A percentile compares a stretch with the other conserved stretches of the same genome.
These are phyloP conservation scores for Monosporascus sp. DNA, from an alignment of 2,329 filamentous ascomycete genomes.

Conservation along the genomic window DNA sequence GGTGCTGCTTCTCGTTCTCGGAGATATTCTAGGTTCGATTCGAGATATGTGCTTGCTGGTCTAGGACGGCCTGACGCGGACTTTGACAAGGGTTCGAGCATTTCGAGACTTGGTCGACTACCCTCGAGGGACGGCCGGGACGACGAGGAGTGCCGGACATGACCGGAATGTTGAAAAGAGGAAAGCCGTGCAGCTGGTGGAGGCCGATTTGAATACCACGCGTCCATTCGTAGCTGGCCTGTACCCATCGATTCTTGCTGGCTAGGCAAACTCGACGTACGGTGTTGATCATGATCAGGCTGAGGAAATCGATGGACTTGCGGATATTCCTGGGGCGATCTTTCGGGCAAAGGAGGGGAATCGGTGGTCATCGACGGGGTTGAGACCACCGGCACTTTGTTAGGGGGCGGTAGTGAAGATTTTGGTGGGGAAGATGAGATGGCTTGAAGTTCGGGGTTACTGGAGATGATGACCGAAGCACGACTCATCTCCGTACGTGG, in stretches of 20 bases:
- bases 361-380: conserved; percentile 81
- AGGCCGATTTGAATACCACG: conserved; percentile 18
- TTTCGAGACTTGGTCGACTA: conserved; percentile 54
- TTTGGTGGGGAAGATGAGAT: conserved; percentile 43
- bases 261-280: conserved; percentile 35
- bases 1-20: conserved; percentile 65
- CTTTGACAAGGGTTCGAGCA: neutral
- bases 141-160: conserved; percentile 40
- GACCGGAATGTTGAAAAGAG: conserved; percentile 29
- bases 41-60: conserved; percentile 77
- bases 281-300: conserved; percentile 33
- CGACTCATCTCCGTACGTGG: conserved; percentile 45
- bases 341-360: conserved; percentile 45
- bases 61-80: conserved; percentile 50
- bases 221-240: conserved; percentile 19
- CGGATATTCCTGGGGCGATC: conserved; percentile 36
- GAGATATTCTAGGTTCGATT: conserved; percentile 76
- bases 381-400: conserved; percentile 41
- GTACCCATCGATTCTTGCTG: conserved; percentile 22
- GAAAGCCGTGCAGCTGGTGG: conserved; percentile 22
- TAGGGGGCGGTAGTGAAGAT: conserved; percentile 23
- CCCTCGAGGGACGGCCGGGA: conserved; percentile 67
- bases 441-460: conserved; percentile 55
- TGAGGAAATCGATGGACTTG: conserved; percentile 37
- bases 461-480: conserved; percentile 60